Conservation (phyloP, 768 basidiomycete genomes). For the Hysterangium stoloniferum region DNA sequence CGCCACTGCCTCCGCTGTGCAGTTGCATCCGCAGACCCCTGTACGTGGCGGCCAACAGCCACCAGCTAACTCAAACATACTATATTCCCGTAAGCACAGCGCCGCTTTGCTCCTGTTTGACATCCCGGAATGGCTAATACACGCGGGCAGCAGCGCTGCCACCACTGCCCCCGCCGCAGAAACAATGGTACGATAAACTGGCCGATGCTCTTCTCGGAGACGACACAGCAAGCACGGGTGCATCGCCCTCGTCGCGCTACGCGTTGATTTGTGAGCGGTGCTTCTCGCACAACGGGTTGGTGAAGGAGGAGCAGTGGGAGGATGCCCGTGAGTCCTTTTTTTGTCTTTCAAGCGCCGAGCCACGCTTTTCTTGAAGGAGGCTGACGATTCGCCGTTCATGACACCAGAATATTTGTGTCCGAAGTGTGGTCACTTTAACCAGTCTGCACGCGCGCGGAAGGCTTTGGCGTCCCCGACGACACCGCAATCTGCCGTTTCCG, state of each 20-base stretch:
- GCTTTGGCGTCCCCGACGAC: background rate
- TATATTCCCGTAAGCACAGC: slow-evolving; percentile 3
- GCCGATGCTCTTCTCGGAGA: slow-evolving; percentile 85
- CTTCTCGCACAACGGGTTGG: slow-evolving; percentile 82
- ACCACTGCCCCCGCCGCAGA: slow-evolving; percentile 46
- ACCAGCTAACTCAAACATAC: background rate
- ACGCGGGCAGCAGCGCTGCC: slow-evolving; percentile 23
- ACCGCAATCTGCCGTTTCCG: background rate
- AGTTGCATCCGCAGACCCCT: background rate
- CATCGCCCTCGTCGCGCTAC: slow-evolving; percentile 42
- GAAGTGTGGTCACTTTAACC: slow-evolving; percentile 80
- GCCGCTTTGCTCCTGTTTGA: background rate
- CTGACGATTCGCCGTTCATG: background rate
- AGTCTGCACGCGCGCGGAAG: slow-evolving; percentile 4
- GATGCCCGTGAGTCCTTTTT: slow-evolving; percentile 59
- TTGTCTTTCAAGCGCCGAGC: slow-evolving; percentile 4
- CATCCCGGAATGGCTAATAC: too few relatives aligned
- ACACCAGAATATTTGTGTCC: slow-evolving; percentile 74
- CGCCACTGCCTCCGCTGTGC: background rate
- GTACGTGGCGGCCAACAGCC: slow-evolving; percentile 1
- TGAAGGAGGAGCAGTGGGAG: slow-evolving; percentile 74
- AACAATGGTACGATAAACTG: slow-evolving; percentile 81
- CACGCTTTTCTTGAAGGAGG: background rate
- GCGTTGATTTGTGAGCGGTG: slow-evolving; percentile 87
- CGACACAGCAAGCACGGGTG: slow-evolving; percentile 44